Evolutionary conservation across 495 filamentous ascomycete genomes (phyloP), one percentile per base, ranked within the genome.

Genomic region (Hypomontagnella monticulosa): DNA sequence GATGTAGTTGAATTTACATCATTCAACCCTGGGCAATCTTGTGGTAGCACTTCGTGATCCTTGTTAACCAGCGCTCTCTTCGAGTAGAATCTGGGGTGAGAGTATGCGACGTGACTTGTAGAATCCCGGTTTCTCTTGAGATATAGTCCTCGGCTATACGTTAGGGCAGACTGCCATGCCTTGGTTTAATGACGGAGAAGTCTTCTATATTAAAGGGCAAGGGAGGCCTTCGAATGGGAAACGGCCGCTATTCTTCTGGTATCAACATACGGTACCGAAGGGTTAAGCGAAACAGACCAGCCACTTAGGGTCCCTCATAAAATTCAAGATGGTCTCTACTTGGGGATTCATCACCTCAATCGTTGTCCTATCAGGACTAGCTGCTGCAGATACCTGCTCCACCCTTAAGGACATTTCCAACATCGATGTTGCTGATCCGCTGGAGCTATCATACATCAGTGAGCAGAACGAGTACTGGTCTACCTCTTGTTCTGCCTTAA

Each of bases 401-500:
- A 67, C 61, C 7, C 34, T 78, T 20, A 59, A 57, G 15, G 43
- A 46, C 15, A 75, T 61, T 46, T 76, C 74, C 11, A 60, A 70
- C 33, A 74, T 78, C n/a, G 66, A 78, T 8, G 74, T 78, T 19
- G 40, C 71, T 2, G 40, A 49, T 4, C 76, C 63, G 40, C 58
- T 78, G 38, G 43, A 61, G 4, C 59, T 74, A 16, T 60, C 66
- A 2, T 83, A 77, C 42, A 44, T 67, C 10, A 49, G 60, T 27
- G 79, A 81, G 57, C 75, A 85, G 27, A 67, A 56, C 20, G 66
- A 83, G 9, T 85, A 84, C 53, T 84, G 79, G 79, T 82, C 78
- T 7, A 78, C 76, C 0, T 75, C 76, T 3, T 79, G 78, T 37
- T 75, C 71, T 18, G 75, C 80, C 23, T 58, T 80, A 19, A 71